Percentiles rank a stretch among this genome's conserved stretches.
Conservation (phyloP, 106 monocot genomes). For the Acorus calamus region DNA sequence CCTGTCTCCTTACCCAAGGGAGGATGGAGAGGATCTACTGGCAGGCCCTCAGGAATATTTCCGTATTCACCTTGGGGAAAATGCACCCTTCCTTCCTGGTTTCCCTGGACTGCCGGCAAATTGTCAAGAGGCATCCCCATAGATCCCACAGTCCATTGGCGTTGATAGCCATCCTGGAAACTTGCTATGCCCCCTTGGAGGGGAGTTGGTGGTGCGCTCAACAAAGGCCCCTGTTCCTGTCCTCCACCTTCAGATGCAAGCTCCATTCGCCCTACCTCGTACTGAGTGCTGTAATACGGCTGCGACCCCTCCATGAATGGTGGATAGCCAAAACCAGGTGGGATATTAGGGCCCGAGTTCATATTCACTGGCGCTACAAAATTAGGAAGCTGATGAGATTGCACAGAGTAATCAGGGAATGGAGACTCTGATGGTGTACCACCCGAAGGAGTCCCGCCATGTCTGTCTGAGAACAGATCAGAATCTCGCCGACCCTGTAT, state of each 20-base stretch:
- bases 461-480: conserved; percentile 32
- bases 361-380: conserved; percentile 25
- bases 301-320: conserved; percentile 47
- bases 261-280: conserved; percentile 30
- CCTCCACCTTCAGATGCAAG: conserved; percentile 14
- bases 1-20: conserved; percentile 21
- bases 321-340: conserved; percentile 1
- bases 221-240: conserved; percentile 39
- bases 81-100: conserved; percentile 25
- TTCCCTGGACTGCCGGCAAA: conserved; percentile 28
- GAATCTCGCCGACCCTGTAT: conserved; percentile 24
- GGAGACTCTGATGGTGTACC: conserved; percentile 13
- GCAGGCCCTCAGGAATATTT: conserved; percentile 16
- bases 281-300: conserved; percentile 28
- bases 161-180: conserved; percentile 29
- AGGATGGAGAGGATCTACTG: conserved; percentile 5
- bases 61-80: conserved; percentile 39
- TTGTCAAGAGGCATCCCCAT: conserved; percentile 36
- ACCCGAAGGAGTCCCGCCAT: conserved; percentile 2
- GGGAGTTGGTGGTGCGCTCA: conserved; percentile 35
- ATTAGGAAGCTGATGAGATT: conserved; percentile 36
- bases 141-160: conserved; percentile 41
- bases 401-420: conserved; percentile 24
- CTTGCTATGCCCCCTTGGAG: conserved; percentile 11
- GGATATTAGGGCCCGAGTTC: conserved; percentile 12